Base-by-base conservation (phyloP, 2,329 filamentous ascomycete genomes). In the Bipolaris gigantea region DNA sequence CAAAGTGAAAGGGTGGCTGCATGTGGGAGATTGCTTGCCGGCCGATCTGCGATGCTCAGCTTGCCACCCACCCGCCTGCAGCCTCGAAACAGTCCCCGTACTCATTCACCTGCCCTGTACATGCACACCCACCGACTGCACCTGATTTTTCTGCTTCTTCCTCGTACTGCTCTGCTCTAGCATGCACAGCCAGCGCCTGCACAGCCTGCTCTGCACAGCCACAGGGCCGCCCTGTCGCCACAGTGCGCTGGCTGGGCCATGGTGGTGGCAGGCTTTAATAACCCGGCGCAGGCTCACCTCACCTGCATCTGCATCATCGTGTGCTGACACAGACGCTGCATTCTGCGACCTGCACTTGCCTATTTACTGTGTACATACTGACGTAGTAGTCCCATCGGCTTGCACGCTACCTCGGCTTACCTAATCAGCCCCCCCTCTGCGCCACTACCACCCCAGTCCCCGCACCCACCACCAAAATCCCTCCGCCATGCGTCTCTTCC, bases 401-500 rank as follows among this genome's bases (percentile, higher is more conserved):
- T 30, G 13, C 27, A 30, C 27, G 10, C 27, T 30, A 30, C 40
- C 3, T 2, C 9, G 1, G 40, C 40, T 42, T 42, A 42, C 40
- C 25, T 42, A 42, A 43, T 32, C n/a, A 7, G 13, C 3, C 40
- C 15, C 3, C 19, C 5, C 40, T 32, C 40, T 16, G 40, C 40
- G 25, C 16, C 39, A 27, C 11, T 11, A 18, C 39, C 23, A 6
- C 39, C 23, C 23, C 15, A 11, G 9, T n/a, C 39, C 39, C 39
- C 25, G 39, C 39, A 27, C n/a, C 39, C 9, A 5, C 23, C n/a
- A 27, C 39, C 39, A 55, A 44, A 58, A 50, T 33, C 30, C n/a
- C 42, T 45, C 51, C 51, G 63, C 60, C 30, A 97, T 99, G 94
- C 90, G 92, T 73, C 83, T 99, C 75, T 96, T 92, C 77, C 86